Evolutionary conservation across 164 flowering plant genomes (phyloP), one percentile per base, ranked within the genome.

Genomic region (Akebia trifoliata): DNA sequence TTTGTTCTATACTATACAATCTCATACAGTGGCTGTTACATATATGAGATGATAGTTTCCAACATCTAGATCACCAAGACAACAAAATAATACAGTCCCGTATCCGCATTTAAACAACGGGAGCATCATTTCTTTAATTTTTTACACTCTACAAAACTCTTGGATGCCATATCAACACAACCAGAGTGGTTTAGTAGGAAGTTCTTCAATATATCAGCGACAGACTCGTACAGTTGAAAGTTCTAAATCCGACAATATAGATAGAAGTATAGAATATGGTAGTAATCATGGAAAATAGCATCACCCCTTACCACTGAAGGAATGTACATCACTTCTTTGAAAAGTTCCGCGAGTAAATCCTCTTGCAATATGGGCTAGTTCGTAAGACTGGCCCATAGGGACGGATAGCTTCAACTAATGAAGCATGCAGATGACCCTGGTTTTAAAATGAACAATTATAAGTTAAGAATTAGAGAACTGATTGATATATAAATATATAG

Each of bases 281-380:
- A 46, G 59, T 34, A 18, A 58, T 26, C 42, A 43, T 32, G 43
- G 18, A 56, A 66, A 71, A 73, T 74, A 70, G 44, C 74, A 61
- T 50, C 22, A 20, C 17, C 62, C 47, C 65, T 58, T 47, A 54
- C 54, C 64, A 29, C 22, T 9, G 22, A 31, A 10, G 28, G 21
- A 64, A 60, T 34, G 8, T 61, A 64, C 56, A 62, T 79, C 76
- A 79, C 51, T 34, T 50, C 78, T 72, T 83, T 59, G 68, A 52
- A 24, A 73, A 52, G 42, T 61, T 56, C 45, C 69, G 49, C 2
- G 81, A 80, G 75, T 80, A 78, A 34, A 87, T 78, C 70, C 64
- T 77, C 77, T 81, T 84, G 66, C 81, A 74, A 43, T 76, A 76
- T 15, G 87, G 94, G 60, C 71, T 82, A 64, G 75, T 39, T 37